Base-by-base conservation (phyloP, 2,329 filamentous ascomycete species). In the Colletotrichum noveboracense region DNA sequence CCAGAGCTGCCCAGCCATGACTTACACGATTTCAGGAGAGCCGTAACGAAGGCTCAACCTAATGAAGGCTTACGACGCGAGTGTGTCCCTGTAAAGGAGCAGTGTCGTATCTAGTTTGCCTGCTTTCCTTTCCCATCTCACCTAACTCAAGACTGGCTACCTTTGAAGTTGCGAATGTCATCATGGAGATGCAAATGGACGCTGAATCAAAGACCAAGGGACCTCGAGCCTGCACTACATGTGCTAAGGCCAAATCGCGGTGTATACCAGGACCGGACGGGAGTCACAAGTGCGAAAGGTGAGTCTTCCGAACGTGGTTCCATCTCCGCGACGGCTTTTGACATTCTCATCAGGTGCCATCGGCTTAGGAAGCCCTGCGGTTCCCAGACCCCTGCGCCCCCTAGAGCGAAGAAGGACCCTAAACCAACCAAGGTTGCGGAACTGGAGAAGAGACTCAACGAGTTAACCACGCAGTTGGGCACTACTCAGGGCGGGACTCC, bases 221-320 rank as follows among this genome's bases (percentile, higher is more conserved):
- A 14, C 88, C 88, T 5, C 86, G 87, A 77, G 88, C 88, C 58
- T 90, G 88, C 78, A 83, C 83, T 2, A 89, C 87, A 3, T 90
- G 88, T 78, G 88, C 88, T 74, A 88, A 86, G 78, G 88, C 88
- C n/a, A 90, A 90, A 79, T 85, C 87, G 34, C 84, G 88, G 78
- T 90, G 88, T 60, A 86, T 88, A 30, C 83, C 86, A 0, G 86
- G 88, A 4, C 84, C 85, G 12, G 80, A 81, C 16, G 83, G 80
- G 7, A 81, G 79, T 38, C 81, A 83, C 70, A 87, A 87, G 70
- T 90, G 88, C 77, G 88, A 90, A 76, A 85, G 88, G 88, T 89
- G 78, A 79, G 84, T 72, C n/a, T 7, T 16, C n/a, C 36, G 5
- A 32, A 65, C 9, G 24, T 5, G 12, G 2, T 34, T 34, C 18